Percentiles rank a stretch among this genome's conserved stretches.
Conservation (phyloP, 768 basidiomycete species). For the Macrolepiota albuminosa region DNA sequence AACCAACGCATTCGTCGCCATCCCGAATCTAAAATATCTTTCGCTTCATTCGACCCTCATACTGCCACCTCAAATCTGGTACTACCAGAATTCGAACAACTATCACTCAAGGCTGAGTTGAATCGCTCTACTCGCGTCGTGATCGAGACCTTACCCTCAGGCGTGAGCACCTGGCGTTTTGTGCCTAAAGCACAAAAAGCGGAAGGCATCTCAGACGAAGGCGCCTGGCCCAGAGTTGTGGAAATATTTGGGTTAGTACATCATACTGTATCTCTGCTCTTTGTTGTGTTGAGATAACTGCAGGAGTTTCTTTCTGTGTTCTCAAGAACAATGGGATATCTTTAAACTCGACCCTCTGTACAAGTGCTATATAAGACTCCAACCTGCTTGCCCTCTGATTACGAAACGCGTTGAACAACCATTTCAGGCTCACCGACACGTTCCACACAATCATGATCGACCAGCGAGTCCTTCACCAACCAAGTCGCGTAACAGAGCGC, state of each 20-base stretch:
- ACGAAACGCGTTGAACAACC: background rate
- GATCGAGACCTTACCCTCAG: constrained; percentile 57
- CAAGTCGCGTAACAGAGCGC: background rate
- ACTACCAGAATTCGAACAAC: constrained; percentile 32
- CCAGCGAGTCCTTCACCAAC: constrained; percentile 8
- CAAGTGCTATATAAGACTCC: constrained; percentile 50
- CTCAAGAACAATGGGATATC: constrained; percentile 83
- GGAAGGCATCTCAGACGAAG: constrained; percentile 59
- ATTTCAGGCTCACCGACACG: constrained; percentile 1
- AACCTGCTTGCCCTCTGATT: constrained; percentile 21
- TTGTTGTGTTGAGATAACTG: constrained; percentile 31
- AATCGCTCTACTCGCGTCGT: constrained; percentile 68
- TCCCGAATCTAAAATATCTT: constrained; percentile 55
- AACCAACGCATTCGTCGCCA: constrained; percentile 54
- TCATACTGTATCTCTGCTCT: constrained; percentile 7
- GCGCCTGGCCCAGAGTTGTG: constrained; percentile 63
- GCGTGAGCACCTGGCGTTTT: constrained; percentile 65
- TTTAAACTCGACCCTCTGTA: constrained; percentile 79
- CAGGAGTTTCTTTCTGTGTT: constrained; percentile 33
- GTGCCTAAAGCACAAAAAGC: constrained; percentile 65
- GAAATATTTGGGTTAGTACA: constrained; percentile 58
- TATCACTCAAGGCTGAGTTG: constrained; percentile 41
- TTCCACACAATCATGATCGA: background rate
- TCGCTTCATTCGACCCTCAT: constrained; percentile 71
- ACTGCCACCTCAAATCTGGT: constrained; percentile 44